These are phyloP conservation scores for Hypsizygus marmoreus DNA, from an alignment of 768 basidiomycete genomes.

Conservation along the genomic window DNA sequence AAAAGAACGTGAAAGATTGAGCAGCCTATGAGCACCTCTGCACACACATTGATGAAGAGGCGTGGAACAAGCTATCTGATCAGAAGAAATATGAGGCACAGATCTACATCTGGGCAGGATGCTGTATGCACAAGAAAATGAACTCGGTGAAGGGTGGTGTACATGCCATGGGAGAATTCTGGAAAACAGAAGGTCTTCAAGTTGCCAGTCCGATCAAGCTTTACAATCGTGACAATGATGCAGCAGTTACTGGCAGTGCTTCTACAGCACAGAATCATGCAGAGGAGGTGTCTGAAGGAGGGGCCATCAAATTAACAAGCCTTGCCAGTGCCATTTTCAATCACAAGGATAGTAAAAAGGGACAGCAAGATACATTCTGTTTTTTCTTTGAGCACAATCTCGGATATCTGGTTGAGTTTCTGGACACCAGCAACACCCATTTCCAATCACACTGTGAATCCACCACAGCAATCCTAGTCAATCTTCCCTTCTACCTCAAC, in stretches of 20 bases:
- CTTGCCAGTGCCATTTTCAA: constrained; percentile 31
- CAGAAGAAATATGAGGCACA: neutral
- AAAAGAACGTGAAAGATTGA: constrained; percentile 5
- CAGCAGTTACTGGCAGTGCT: constrained; percentile 11
- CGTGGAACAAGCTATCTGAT: constrained; percentile 9
- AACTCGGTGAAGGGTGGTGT: constrained; percentile 27
- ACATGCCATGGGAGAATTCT: constrained; percentile 19
- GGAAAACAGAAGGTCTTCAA: constrained; percentile 12
- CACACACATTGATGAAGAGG: constrained; percentile 9
- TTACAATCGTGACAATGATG: constrained; percentile 25
- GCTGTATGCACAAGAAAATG: constrained; percentile 21
- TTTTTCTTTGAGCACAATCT: constrained; percentile 21
- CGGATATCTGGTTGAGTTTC: constrained; percentile 26
- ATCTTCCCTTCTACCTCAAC: constrained; percentile 21
- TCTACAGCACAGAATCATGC: constrained; percentile 15
- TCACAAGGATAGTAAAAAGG: constrained; percentile 38
- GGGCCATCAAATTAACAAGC: constrained; percentile 23
- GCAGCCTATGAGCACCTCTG: neutral
- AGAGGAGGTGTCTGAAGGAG: constrained; percentile 20
- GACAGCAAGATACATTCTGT: constrained; percentile 30
- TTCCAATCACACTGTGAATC: constrained; percentile 35
- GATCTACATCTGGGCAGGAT: constrained; percentile 23
- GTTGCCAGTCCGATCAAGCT: constrained; percentile 18
- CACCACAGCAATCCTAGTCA: constrained; percentile 21
- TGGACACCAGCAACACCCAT: constrained; percentile 38